phyloP scores from a whole-genome alignment of 148 eudicot genomes.

The Heliosperma pusillum region DNA sequence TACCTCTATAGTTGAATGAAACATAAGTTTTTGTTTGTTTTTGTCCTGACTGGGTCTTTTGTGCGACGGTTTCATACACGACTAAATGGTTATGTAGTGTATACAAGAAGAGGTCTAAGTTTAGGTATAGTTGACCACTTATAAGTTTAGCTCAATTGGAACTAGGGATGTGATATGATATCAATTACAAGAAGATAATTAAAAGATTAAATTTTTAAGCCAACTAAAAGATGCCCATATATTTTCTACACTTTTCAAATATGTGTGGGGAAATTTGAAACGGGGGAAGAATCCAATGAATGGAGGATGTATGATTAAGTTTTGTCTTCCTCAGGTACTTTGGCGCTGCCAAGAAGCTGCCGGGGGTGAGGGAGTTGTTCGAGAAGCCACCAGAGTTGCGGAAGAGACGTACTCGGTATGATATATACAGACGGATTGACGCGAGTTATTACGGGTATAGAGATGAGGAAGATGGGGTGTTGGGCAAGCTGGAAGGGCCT shows the following conservation, averaged over 20 bases:
- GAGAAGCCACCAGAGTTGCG: constrained; percentile 92
- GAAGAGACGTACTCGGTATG: constrained; percentile 83
- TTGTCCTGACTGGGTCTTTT: not conserved
- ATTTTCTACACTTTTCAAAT: not conserved
- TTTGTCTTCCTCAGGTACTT: constrained; percentile 37
- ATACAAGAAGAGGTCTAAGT: not conserved
- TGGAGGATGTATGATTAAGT: not conserved
- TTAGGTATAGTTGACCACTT: not conserved
- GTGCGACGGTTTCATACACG: not conserved
- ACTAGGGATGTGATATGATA: not conserved
- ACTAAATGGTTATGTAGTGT: not conserved
- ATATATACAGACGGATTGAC: constrained; percentile 78
- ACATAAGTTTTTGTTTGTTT: not conserved
- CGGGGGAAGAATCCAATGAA: not conserved
- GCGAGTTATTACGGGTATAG: constrained; percentile 91
- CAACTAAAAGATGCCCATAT: not conserved
- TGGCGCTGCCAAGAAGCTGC: constrained; percentile 92
- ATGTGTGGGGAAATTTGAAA: not conserved
- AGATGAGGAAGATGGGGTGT: constrained; percentile 89
- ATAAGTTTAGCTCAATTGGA: not conserved
- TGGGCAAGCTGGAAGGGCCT: constrained; percentile 65
- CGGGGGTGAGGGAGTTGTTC: constrained; percentile 79
- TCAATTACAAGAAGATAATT: too few relatives aligned
- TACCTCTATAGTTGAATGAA: not conserved
- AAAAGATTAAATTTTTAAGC: too few relatives aligned